Conservation (phyloP, 768 basidiomycete species). For the Lactifluus pinguis region DNA sequence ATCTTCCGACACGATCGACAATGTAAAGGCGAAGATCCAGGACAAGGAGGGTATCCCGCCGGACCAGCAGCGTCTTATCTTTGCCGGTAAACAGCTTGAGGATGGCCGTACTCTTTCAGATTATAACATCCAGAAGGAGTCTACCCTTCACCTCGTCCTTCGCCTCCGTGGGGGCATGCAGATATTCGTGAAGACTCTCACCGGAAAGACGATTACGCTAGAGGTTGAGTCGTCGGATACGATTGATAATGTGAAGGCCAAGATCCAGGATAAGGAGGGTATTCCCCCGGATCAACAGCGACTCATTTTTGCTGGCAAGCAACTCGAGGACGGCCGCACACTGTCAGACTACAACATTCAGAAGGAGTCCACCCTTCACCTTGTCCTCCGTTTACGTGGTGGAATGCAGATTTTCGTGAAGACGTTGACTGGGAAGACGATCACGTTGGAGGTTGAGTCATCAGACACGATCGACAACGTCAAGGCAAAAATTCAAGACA, state of each 20-base stretch:
- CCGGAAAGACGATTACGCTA: constrained; percentile 17
- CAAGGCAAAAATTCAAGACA: constrained; percentile 18
- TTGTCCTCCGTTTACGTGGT: constrained; percentile 17
- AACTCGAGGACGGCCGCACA: constrained; percentile 16
- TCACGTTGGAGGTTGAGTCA: constrained; percentile 18
- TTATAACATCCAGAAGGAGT: constrained; percentile 28
- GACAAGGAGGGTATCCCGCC: constrained; percentile 28
- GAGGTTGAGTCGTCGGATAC: constrained; percentile 19
- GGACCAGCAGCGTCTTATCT: constrained; percentile 27
- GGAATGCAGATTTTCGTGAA: constrained; percentile 18
- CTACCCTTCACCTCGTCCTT: constrained; percentile 23
- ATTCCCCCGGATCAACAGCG: constrained; percentile 19
- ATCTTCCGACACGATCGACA: constrained; percentile 27
- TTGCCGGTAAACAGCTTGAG: constrained; percentile 27
- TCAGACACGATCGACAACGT: constrained; percentile 19
- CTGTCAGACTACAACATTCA: constrained; percentile 19
- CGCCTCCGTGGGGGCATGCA: constrained; percentile 19
- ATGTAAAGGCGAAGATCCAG: constrained; percentile 28
- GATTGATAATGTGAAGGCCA: constrained; percentile 18
- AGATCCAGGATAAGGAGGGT: constrained; percentile 19
- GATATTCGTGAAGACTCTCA: constrained; percentile 18
- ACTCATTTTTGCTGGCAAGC: constrained; percentile 16
- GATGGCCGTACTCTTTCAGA: constrained; percentile 27
- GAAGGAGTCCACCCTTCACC: constrained; percentile 18
- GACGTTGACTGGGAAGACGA: constrained; percentile 17